These are phyloP conservation scores for Hypoxylon rubiginosum DNA, from an alignment of 2,329 filamentous ascomycete genomes.

Conservation along the genomic window DNA sequence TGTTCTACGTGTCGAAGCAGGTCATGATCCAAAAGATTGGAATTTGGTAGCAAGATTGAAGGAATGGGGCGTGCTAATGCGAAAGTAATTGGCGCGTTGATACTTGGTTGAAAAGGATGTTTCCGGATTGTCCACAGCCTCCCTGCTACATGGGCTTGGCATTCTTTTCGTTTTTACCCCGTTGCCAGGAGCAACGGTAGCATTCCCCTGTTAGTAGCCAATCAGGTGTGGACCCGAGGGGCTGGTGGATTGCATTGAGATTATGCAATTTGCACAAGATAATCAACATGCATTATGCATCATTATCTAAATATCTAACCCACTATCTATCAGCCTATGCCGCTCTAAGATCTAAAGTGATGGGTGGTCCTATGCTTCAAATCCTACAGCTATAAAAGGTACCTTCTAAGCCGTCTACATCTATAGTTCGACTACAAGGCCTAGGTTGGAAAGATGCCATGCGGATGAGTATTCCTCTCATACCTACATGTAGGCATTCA, in stretches of 20 bases:
- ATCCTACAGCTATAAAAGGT: too few species aligned
- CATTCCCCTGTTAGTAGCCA: slow-evolving; percentile 30
- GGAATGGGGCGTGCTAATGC: slow-evolving; percentile 55
- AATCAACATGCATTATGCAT: neutral
- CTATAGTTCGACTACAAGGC: too few species aligned
- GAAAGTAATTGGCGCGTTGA: slow-evolving; percentile 48
- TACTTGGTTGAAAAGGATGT: slow-evolving; percentile 37
- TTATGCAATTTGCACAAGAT: slow-evolving; percentile 27
- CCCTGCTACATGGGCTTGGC: slow-evolving; percentile 43
- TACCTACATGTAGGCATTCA: too few species aligned
- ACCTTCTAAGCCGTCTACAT: too few species aligned
- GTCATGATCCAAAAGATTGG: slow-evolving; percentile 55
- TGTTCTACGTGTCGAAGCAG: slow-evolving; percentile 58
- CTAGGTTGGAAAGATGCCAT: neutral
- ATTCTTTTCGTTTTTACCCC: slow-evolving; percentile 31
- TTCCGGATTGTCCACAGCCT: slow-evolving; percentile 20
- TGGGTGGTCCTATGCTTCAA: too few species aligned
- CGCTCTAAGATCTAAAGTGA: neutral
- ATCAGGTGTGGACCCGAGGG: slow-evolving; percentile 21
- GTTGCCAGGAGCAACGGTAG: slow-evolving; percentile 49
- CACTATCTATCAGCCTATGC: too few species aligned
- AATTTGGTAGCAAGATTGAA: slow-evolving; percentile 53
- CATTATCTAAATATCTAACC: neutral
- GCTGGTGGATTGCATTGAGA: neutral
- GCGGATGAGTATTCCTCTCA: neutral